Evolutionary conservation across 768 basidiomycete genomes (phyloP), one percentile per base, ranked within the genome.

Genomic region (Polyporus arcularius): DNA sequence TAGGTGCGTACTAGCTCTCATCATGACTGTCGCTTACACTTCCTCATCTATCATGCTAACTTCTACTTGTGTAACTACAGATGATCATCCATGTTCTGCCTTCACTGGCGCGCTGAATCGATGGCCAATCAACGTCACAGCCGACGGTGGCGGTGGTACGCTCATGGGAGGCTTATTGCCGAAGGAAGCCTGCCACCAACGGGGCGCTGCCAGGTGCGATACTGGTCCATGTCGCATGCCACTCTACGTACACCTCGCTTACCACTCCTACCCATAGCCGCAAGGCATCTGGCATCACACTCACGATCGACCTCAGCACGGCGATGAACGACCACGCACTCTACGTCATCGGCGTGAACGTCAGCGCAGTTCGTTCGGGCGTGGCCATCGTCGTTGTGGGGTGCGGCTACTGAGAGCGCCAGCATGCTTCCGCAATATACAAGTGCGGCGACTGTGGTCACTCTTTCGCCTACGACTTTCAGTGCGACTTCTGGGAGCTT

Each of bases 221-320:
- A 64, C 70, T 68, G 65, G 81, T 43, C 8, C 30, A 32, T 43
- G 8, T n/a, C n/a, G 26, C 30, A 9, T 28, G 18, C 47, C 26
- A 4, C 40, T 31, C 14, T 40, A 7, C 38, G 21, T 30, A 38
- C 21, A 11, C 21, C 26, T 46, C 12, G 42, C 49, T 47, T 16
- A 16, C 4, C 10, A 6, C 71, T 64, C 55, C 65, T 70, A 18
- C 10, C 21, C 32, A 35, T 59, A 82, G 80, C 72, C 82, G 68
- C 63, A 71, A 63, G 57, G 68, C 71, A 6, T 90, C 90, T 67
- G 92, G 92, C 15, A 73, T 93, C 28, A 85, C 84, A 9, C 68
- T 87, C 26, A 85, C 84, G 0, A 92, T 90, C 43, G 92, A 94
- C 72, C 92, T 87, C 73, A 82, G 85, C 48, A 79, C 79, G 6